Evolutionary conservation across 768 basidiomycete genomes (phyloP), one percentile per base, ranked within the genome.

Genomic region (Xerocomellus intermedius): DNA sequence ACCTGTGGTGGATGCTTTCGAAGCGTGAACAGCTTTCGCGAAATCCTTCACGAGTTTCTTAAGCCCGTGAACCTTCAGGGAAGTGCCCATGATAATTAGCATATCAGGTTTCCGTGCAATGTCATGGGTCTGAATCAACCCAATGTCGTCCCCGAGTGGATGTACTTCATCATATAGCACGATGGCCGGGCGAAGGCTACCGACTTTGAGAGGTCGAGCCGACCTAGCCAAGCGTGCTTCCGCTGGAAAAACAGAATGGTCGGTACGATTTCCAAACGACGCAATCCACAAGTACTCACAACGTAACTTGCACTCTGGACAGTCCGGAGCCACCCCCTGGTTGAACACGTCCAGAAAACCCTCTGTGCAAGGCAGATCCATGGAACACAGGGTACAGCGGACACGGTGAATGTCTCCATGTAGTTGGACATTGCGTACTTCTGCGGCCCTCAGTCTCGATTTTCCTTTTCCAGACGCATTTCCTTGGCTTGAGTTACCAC

Each of bases 61-160:
- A 51, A 98, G 75, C 14, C 95, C 96, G 60, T 97, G 94, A 10
- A 98, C 97, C 71, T 96, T 96, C 54, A 99, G 79, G 17, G 91
- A 94, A 16, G 97, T 99, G 22, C 96, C 96, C 91, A 98, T 95
- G 63, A 99, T 89, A 63, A 99, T 86, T 39, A 99, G 76, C 77
- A 97, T 79, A 69, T 98, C 96, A 3, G 97, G 96, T 65, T 83
- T 87, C 49, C 85, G 84, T 16, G 76, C 71, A 6, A 97, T 69
- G 68, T 99, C 96, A 16, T 80, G 75, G 5, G 82, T 75, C 60
- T 94, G 89, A 2, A 97, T 87, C 41, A 73, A 68, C 36, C 91
- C 94, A 61, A 99, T 98, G 42, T 94, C 90, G 59, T 98, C 94
- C 2, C 93, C 93, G 28, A 91, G 78, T 9, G 91, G 96, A 73